Evolutionary conservation across 139 green algal species (phyloP), one percentile per base, ranked within the genome.

Genomic region (Chara braunii): DNA sequence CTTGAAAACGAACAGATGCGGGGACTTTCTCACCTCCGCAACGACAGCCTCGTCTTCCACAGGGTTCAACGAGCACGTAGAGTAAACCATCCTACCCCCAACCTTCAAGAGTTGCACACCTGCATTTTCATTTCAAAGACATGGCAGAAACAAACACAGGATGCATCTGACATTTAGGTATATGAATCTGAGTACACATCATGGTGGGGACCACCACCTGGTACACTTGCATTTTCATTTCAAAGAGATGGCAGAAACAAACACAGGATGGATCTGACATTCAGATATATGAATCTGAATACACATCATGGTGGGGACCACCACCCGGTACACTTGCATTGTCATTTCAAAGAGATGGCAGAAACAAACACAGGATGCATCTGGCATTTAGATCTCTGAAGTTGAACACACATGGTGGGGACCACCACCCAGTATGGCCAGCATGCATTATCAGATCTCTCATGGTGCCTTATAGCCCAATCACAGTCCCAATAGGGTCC

Each of bases 1-100:
- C n/a, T n/a, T n/a, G n/a, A n/a, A n/a, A n/a, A n/a, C n/a, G n/a
- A n/a, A n/a, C n/a, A n/a, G n/a, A n/a, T n/a, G n/a, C n/a, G n/a
- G n/a, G n/a, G n/a, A n/a, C n/a, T n/a, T n/a, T n/a, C n/a, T 59
- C 2, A 74, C 65, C 65, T 74, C 40, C 8, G 92, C 92, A 50
- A 99, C 90, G 22, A 99, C 94, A 23, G 94, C 94, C 83, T 99
- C 94, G 64, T 99, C 82, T 81, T 99, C 94, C 3, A 99, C 78
- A 1, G 94, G 94, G 81, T 98, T 98, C 77, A 96, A 89, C 1
- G 90, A 92, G 83, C 92, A 98, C 22, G 92, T 98, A 60, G 86
- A 95, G 85, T 98, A 98, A 22, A 99, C 90, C 79, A 99, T 81
- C 44, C 85, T 81, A 0, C 94, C 94, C 29, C 94, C 94, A 23